Evolutionary conservation across 805 yeast genomes (phyloP).

Genomic region (Candida lessepsii): DNA sequence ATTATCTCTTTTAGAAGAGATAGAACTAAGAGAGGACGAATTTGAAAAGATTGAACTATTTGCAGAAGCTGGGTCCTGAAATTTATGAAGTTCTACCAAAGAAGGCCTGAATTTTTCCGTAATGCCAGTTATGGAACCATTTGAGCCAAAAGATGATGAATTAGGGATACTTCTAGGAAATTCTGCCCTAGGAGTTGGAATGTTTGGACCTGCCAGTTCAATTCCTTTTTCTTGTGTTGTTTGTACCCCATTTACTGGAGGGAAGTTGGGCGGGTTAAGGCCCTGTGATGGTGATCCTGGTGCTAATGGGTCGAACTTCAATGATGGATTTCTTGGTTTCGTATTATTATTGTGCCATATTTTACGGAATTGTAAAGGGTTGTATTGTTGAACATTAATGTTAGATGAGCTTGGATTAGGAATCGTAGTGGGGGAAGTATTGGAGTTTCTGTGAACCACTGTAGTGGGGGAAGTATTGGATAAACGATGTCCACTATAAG

Average conservation of each 20-base stretch:
- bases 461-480: constrained; percentile 12
- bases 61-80: constrained; percentile 18
- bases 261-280: constrained; percentile 5
- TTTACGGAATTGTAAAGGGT: constrained; percentile 34
- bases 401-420: not conserved
- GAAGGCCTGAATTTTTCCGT: constrained; percentile 36
- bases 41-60: constrained; percentile 34
- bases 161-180: constrained; percentile 17
- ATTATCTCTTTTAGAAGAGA: constrained; percentile 21
- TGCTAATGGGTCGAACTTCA: constrained; percentile 50
- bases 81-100: constrained; percentile 27
- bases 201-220: constrained; percentile 1
- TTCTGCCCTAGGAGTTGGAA: constrained; percentile 5
- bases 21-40: constrained; percentile 34
- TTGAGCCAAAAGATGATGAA: not conserved
- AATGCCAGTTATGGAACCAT: constrained; percentile 3
- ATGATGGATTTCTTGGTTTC: constrained; percentile 44
- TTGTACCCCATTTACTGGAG: too few relatives aligned
- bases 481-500: constrained; percentile 1
- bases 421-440: constrained; percentile 5
- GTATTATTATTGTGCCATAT: constrained; percentile 29
- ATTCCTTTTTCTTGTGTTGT: too few relatives aligned
- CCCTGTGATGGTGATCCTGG: constrained; percentile 39
- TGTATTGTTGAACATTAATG: constrained; percentile 21
- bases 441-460: constrained; percentile 5